phyloP scores from a whole-genome alignment of 73 alveolate genomes.

The Paramecium sonneborni region DNA sequence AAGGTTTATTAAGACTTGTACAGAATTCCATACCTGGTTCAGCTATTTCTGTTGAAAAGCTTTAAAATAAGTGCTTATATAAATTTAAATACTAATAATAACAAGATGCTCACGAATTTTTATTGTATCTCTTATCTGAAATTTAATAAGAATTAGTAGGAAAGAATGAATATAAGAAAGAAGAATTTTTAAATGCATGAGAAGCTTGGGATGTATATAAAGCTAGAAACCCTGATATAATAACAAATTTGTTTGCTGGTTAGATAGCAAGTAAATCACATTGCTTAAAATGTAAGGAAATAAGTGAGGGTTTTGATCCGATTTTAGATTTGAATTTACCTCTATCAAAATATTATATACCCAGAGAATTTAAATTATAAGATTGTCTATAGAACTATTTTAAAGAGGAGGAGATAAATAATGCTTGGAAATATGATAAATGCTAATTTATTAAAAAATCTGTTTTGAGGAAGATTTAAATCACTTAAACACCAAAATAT shows the following conservation, averaged over 20 bases:
- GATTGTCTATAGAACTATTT: conserved; percentile 1
- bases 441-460: not conserved
- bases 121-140: not conserved
- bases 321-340: conserved; percentile 2
- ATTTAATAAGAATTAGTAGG: conserved; percentile 8
- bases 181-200: not conserved
- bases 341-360: not conserved
- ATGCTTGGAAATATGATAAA: conserved; percentile 29
- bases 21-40: not conserved
- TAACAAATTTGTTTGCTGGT: not conserved
- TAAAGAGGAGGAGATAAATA: not conserved
- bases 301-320: conserved; percentile 28
- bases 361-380: not conserved
- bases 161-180: not conserved
- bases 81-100: not conserved
- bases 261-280: conserved; percentile 27
- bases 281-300: not conserved
- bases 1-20: not conserved
- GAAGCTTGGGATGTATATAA: conserved; percentile 42
- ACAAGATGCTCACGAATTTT: conserved; percentile 30
- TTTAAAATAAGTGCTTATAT: not conserved
- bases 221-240: not conserved
- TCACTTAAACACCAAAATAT: not conserved
- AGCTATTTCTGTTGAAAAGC: not conserved
- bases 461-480: not conserved